Percentiles rank a stretch among this genome's conserved stretches.
Evolutionary conservation across 345 rosid species (phyloP).

Genomic region (Linum tenue): DNA sequence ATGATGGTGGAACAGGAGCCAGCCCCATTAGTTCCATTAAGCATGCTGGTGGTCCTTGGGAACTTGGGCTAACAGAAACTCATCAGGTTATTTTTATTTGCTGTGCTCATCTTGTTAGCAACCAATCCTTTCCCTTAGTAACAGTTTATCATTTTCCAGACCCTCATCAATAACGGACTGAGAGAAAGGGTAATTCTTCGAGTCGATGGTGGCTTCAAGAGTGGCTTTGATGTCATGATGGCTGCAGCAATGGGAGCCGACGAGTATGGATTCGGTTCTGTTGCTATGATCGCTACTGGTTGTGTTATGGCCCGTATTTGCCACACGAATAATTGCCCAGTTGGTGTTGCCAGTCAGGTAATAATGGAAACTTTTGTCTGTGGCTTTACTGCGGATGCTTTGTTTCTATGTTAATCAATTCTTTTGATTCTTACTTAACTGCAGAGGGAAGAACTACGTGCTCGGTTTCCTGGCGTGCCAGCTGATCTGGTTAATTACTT

Average conservation of each 20-base stretch:
- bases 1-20: slow-evolving; percentile 99
- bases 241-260: too few species aligned
- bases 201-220: slow-evolving; percentile 93
- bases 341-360: slow-evolving; percentile 99
- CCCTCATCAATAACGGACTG: slow-evolving; percentile 83
- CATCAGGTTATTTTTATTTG: slow-evolving; percentile 52
- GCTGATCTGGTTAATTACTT: slow-evolving; percentile 97
- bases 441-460: slow-evolving; percentile 94
- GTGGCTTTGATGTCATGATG: slow-evolving; percentile 95
- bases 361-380: slow-evolving; percentile 10
- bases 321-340: slow-evolving; percentile 99
- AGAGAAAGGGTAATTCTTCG: slow-evolving; percentile 95
- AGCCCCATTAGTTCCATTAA: slow-evolving; percentile 97
- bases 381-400: not conserved
- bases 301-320: slow-evolving; percentile 99
- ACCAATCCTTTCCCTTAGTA: not conserved
- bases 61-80: slow-evolving; percentile 87
- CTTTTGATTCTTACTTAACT: slow-evolving; percentile 7
- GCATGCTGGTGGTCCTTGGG: slow-evolving; percentile 99
- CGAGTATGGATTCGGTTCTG: slow-evolving; percentile 97
- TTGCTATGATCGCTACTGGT: slow-evolving; percentile 99
- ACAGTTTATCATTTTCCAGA: slow-evolving; percentile 40
- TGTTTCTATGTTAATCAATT: slow-evolving; percentile 10
- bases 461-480: slow-evolving; percentile 98
- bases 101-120: not conserved